Evolutionary conservation across 1,284 basidiomycete genomes (phyloP), one percentile per base, ranked within the genome.

Genomic region (Golubevia pallescens): DNA sequence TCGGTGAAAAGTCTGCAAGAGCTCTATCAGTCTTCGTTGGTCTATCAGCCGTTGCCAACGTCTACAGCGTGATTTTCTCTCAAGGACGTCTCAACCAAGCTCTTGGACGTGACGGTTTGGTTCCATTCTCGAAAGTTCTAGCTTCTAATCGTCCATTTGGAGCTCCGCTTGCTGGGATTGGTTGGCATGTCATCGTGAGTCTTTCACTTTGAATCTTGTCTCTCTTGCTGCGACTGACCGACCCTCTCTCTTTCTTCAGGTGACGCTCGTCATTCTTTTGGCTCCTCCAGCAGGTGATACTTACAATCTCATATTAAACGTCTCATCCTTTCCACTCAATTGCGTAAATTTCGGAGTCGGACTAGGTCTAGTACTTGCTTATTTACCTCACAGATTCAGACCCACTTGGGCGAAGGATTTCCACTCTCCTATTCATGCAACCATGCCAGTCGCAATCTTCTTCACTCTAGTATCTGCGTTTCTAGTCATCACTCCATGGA

Each of bases 311-410:
- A 89, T 90, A 61, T 81, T 91, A 1, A 89, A 90, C 64, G 84
- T 91, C 1, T 87, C 89, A 71, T 89, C 89, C 4, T 91, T 91
- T 71, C 90, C 90, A 7, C 58, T 42, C 52, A 89, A 90, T 65
- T 89, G 90, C 54, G 88, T 90, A 72, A 89, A 89, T 75, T 77
- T 90, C 2, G 89, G 89, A 68, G 87, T 91, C 62, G 87, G 90
- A 52, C 57, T 88, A 87, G 90, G 89, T 14, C 86, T 91, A 2
- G 89, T 91, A 42, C 14, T 66, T 19, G 51, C 70, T 4, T 77
- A 75, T 62, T 58, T 76, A 2, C 71, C 74, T 14, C 55, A 4
- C 3, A 38, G 10, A 38, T 38, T 4, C 5, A 38, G 34, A 38
- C 34, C 34, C 3, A 38, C 19, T 23, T 72, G 66, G 60, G 56